Conservation (phyloP, 805 yeast genomes). For the Zygotorulaspora danielsina region DNA sequence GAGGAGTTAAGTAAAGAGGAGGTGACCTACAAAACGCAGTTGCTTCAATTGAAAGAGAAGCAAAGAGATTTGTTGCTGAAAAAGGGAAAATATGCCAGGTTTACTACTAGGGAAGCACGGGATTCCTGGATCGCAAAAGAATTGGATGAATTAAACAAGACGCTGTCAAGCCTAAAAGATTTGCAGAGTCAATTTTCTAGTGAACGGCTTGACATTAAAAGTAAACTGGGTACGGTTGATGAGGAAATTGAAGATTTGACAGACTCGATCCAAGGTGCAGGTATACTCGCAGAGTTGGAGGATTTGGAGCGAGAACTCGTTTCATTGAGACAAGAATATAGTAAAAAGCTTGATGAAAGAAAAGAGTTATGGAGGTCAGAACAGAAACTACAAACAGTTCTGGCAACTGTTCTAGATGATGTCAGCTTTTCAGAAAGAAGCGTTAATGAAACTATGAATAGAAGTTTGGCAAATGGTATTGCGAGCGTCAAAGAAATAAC, state of each 20-base stretch:
- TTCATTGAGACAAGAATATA: constrained; percentile 39
- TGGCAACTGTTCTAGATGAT: constrained; percentile 53
- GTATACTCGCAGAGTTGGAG: constrained; percentile 33
- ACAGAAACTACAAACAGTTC: constrained; percentile 53
- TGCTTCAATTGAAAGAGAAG: constrained; percentile 43
- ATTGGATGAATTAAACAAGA: constrained; percentile 37
- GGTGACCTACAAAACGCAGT: constrained; percentile 35
- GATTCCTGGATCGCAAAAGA: constrained; percentile 62
- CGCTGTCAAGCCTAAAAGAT: constrained; percentile 28
- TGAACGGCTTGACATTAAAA: constrained; percentile 15
- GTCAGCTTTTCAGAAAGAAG: constrained; percentile 53
- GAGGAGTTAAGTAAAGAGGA: constrained; percentile 42
- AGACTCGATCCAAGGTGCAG: constrained; percentile 38
- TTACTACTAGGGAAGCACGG: constrained; percentile 52
- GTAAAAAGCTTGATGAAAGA: constrained; percentile 56
- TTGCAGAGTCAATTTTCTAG: constrained; percentile 20
- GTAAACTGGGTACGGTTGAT: constrained; percentile 25
- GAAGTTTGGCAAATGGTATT: constrained; percentile 65
- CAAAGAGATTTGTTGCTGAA: constrained; percentile 65
- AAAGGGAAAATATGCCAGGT: constrained; percentile 63
- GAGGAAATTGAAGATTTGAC: constrained; percentile 35
- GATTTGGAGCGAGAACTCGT: constrained; percentile 31
- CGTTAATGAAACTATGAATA: constrained; percentile 70
- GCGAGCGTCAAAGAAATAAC: constrained; percentile 63
- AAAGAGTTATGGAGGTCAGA: constrained; percentile 78